Conservation (phyloP, 2,329 filamentous ascomycete genomes). For the Arthrobotrys conoides region DNA sequence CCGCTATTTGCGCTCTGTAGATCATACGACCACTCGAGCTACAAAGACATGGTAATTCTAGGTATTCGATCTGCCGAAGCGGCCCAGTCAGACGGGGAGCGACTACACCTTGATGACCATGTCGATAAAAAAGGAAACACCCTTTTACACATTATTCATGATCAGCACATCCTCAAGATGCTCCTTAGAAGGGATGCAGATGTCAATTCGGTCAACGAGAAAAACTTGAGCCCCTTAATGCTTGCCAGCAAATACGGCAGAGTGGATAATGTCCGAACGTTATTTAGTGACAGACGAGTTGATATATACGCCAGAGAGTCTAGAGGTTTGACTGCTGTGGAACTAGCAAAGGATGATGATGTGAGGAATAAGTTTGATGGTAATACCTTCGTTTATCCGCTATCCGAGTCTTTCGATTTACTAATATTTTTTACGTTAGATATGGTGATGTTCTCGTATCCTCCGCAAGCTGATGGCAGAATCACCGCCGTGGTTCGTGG, state of each 20-base stretch:
- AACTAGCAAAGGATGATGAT: slow-evolving; percentile 97
- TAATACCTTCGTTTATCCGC: slow-evolving; percentile 38
- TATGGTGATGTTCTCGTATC: slow-evolving; percentile 83
- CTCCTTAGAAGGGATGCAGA: slow-evolving; percentile 91
- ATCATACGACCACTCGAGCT: slow-evolving; percentile 92
- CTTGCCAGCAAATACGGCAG: slow-evolving; percentile 98
- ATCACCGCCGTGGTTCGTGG: slow-evolving; percentile 94
- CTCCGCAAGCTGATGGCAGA: slow-evolving; percentile 79
- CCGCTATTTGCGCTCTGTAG: slow-evolving; percentile 94
- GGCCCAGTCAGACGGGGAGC: slow-evolving; percentile 81
- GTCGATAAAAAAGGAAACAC: slow-evolving; percentile 94
- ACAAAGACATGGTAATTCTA: slow-evolving; percentile 86
- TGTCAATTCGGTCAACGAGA: slow-evolving; percentile 95
- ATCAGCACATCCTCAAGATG: slow-evolving; percentile 81
- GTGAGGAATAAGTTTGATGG: slow-evolving; percentile 92
- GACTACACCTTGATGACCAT: slow-evolving; percentile 92
- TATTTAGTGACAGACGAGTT: slow-evolving; percentile 89
- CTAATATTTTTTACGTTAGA: slow-evolving; percentile 69
- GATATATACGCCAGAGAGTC: slow-evolving; percentile 87
- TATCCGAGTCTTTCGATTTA: not conserved
- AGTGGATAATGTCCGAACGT: slow-evolving; percentile 88
- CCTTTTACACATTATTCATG: slow-evolving; percentile 93
- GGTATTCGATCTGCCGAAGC: slow-evolving; percentile 81
- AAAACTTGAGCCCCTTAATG: slow-evolving; percentile 95
- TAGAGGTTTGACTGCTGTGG: slow-evolving; percentile 91